phyloP scores from a whole-genome alignment of 148 eudicot genomes.

The Arctostaphylos glauca region DNA sequence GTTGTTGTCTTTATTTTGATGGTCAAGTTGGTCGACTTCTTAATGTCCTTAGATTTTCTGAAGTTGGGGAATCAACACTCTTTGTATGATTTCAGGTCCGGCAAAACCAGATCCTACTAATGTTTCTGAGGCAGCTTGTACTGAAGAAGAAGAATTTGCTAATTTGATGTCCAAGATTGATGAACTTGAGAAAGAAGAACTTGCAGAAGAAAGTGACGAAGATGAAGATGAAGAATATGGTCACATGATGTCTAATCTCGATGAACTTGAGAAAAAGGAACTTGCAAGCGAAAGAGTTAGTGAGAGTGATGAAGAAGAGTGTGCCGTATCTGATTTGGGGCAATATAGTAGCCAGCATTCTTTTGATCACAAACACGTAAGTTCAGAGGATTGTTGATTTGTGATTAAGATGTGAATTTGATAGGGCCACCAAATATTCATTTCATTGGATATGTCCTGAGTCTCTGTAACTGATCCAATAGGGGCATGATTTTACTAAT shows the following conservation, averaged over 20 bases:
- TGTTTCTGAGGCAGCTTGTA: conserved; percentile 25
- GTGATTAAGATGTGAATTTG: not conserved
- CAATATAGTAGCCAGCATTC: conserved; percentile 16
- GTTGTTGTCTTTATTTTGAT: not conserved
- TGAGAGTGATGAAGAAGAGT: conserved; percentile 31
- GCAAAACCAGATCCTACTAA: conserved; percentile 23
- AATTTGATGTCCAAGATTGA: conserved; percentile 57
- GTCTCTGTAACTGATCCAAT: not conserved
- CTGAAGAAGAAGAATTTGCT: conserved; percentile 59
- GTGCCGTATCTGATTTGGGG: not conserved
- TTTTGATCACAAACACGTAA: conserved; percentile 20
- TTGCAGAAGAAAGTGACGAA: conserved; percentile 46
- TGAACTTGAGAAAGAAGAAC: conserved; percentile 87
- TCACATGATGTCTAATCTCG: conserved; percentile 49
- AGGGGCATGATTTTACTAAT: conserved; percentile 15
- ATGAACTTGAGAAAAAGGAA: conserved; percentile 76
- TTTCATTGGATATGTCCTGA: not conserved
- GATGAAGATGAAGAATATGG: conserved; percentile 43
- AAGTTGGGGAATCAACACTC: not conserved
- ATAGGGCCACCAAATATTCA: not conserved
- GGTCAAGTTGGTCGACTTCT: not conserved
- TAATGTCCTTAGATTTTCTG: not conserved
- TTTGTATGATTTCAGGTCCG: conserved; percentile 20
- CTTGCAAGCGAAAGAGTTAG: conserved; percentile 40
- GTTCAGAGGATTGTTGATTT: conserved; percentile 27